phyloP scores from a whole-genome alignment of 306 rosid species.

The Fagus sylvatica region DNA sequence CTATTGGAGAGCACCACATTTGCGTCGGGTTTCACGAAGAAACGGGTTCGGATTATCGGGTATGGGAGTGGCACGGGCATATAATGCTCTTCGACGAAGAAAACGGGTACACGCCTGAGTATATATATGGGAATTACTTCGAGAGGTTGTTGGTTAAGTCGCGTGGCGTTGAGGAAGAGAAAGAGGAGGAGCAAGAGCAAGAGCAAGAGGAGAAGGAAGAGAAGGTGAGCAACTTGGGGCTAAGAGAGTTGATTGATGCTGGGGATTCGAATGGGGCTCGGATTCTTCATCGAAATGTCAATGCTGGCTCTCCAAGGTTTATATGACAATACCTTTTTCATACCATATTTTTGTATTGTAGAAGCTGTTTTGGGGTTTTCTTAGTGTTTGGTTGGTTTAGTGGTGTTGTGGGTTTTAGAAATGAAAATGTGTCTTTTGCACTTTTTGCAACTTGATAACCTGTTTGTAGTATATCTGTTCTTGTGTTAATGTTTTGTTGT shows the following conservation, averaged over 20 bases:
- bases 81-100: constrained; percentile 79
- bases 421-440: neutral
- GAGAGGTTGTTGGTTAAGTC: constrained; percentile 53
- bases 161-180: constrained; percentile 2
- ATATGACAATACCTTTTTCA: neutral
- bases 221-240: constrained; percentile 54
- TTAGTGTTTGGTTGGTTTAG: neutral
- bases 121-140: constrained; percentile 88
- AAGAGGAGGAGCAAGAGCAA: constrained; percentile 17
- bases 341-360: neutral
- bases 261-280: constrained; percentile 56
- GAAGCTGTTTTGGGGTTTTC: neutral
- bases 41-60: constrained; percentile 71
- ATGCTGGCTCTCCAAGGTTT: constrained; percentile 71
- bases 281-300: constrained; percentile 83
- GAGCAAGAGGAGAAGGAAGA: constrained; percentile 35
- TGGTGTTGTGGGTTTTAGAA: neutral
- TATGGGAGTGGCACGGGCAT: constrained; percentile 99
- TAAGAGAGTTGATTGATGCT: constrained; percentile 71
- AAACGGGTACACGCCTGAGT: constrained; percentile 77
- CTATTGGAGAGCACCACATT: constrained; percentile 70
- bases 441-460: neutral
- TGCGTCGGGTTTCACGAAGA: constrained; percentile 85
- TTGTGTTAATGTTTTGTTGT: neutral
- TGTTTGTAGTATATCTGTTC: neutral